These are phyloP conservation scores for Clonostachys rosea DNA, from an alignment of 2,329 filamentous ascomycete genomes.

Conservation along the genomic window DNA sequence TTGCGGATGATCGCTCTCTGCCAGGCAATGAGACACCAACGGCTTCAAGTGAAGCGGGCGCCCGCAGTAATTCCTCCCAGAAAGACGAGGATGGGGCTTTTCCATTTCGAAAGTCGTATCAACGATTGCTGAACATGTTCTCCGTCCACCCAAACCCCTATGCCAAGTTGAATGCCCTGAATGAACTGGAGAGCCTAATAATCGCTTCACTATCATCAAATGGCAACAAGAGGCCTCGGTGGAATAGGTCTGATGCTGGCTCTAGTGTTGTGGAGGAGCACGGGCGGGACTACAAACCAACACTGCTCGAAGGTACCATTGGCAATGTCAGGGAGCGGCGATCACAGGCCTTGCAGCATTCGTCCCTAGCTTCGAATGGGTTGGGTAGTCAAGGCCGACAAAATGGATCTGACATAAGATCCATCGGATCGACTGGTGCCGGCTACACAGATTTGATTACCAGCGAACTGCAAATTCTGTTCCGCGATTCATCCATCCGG, in stretches of 20 bases:
- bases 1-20: constrained; percentile 13
- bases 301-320: constrained; percentile 60
- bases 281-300: constrained; percentile 24
- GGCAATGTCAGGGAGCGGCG: constrained; percentile 67
- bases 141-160: constrained; percentile 86
- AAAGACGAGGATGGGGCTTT: constrained; percentile 46
- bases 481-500: constrained; percentile 63
- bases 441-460: constrained; percentile 62
- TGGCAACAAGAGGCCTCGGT: constrained; percentile 23
- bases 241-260: constrained; percentile 27
- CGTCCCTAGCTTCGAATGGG: constrained; percentile 13
- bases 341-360: constrained; percentile 38
- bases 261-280: constrained; percentile 26
- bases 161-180: constrained; percentile 76
- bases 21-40: background rate
- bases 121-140: constrained; percentile 77
- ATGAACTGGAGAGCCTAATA: constrained; percentile 79
- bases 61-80: background rate
- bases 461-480: constrained; percentile 61
- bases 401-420: constrained; percentile 43
- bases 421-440: constrained; percentile 41
- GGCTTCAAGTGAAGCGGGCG: background rate
- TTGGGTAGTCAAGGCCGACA: constrained; percentile 8
- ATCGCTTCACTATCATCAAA: constrained; percentile 58
- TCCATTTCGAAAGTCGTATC: constrained; percentile 76